Evolutionary conservation across 2,329 filamentous ascomycete species (phyloP).

Genomic region (Aureobasidium mangrovei): DNA sequence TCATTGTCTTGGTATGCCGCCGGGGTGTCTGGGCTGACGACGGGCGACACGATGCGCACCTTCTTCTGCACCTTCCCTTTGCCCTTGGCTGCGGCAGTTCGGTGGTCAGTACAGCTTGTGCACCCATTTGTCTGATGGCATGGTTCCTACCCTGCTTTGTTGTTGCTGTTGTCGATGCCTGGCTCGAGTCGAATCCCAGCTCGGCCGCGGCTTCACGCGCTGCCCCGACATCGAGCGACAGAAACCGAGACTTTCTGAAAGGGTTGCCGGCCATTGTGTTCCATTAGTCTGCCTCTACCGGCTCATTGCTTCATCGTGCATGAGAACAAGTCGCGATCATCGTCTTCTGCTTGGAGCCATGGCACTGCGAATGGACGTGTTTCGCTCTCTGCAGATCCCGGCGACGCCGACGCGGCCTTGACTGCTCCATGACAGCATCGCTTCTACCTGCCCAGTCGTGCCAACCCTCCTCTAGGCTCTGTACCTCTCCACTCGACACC

Average conservation of each 20-base stretch:
- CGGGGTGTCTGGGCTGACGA: conserved; percentile 8
- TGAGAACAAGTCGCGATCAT: background rate
- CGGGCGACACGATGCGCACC: conserved; percentile 10
- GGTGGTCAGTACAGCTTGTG: background rate
- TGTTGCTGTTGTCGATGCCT: background rate
- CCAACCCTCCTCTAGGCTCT: too few species aligned
- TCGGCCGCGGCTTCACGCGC: conserved; percentile 4
- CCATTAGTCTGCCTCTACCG: background rate
- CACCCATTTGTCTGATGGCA: background rate
- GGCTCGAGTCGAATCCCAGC: background rate
- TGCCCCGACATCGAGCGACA: background rate
- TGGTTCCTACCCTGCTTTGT: background rate
- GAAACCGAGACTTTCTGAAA: conserved; percentile 4
- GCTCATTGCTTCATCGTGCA: conserved; percentile 12
- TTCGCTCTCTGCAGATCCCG: background rate
- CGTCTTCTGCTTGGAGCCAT: background rate
- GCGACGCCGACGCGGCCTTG: background rate
- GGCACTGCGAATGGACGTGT: background rate
- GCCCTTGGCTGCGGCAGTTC: conserved; percentile 1
- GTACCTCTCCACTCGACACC: too few species aligned
- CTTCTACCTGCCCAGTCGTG: too few species aligned
- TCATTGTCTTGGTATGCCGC: conserved; percentile 10
- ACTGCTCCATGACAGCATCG: background rate
- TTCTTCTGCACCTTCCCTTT: conserved; percentile 12
- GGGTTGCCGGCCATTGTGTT: conserved; percentile 11